phyloP scores from a whole-genome alignment of 441 rosid species.

The Populus trichocarpa region DNA sequence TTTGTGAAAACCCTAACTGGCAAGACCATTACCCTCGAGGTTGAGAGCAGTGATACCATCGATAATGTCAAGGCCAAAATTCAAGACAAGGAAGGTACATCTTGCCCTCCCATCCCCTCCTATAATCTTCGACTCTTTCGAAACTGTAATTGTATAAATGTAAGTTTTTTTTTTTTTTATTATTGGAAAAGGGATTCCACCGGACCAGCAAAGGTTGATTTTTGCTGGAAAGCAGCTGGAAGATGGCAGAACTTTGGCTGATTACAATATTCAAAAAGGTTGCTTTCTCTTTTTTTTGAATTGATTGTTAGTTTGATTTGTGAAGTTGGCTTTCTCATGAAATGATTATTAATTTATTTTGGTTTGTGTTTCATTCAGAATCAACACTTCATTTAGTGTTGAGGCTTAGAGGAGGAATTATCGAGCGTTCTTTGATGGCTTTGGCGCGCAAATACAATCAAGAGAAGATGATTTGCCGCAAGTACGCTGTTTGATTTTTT shows the following conservation, averaged over 20 bases:
- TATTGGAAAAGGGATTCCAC: slow-evolving; percentile 44
- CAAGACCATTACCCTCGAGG: too few relatives aligned
- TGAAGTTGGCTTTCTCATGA: too few relatives aligned
- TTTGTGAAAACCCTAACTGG: slow-evolving; percentile 91
- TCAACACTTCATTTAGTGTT: slow-evolving; percentile 83
- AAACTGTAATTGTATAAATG: neutral
- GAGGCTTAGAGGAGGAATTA: slow-evolving; percentile 96
- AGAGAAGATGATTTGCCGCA: slow-evolving; percentile 91
- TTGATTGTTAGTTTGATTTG: neutral
- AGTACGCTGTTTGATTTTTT: slow-evolving; percentile 32
- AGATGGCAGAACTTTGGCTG: slow-evolving; percentile 72
- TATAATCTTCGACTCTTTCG: neutral
- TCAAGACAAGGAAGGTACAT: slow-evolving; percentile 82
- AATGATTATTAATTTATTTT: too few relatives aligned
- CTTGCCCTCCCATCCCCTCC: neutral
- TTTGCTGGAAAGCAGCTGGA: slow-evolving; percentile 81
- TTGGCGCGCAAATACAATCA: slow-evolving; percentile 90
- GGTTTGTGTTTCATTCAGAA: slow-evolving; percentile 30
- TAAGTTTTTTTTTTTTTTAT: neutral
- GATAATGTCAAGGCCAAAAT: too few relatives aligned
- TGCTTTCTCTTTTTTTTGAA: neutral
- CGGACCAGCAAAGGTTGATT: slow-evolving; percentile 75
- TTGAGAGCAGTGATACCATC: slow-evolving; percentile 90
- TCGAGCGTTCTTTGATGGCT: slow-evolving; percentile 92
- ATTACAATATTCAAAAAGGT: slow-evolving; percentile 32